phyloP scores from a whole-genome alignment of 2,329 filamentous ascomycete species.

The Exophiala viscosa region DNA sequence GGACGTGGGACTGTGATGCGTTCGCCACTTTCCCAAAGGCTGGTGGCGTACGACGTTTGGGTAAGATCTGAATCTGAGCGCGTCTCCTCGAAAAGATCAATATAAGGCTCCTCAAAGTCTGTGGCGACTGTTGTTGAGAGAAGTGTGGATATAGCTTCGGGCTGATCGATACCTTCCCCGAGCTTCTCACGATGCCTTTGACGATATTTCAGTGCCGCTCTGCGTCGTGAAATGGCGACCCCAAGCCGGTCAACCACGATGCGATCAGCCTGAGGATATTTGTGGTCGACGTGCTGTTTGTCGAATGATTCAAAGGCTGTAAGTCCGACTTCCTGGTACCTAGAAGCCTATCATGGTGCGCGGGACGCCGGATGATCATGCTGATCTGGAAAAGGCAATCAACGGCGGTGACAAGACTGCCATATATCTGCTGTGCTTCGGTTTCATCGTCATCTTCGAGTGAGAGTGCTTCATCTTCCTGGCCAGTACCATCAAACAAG shows the following conservation, averaged over 20 bases:
- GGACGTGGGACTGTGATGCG: slow-evolving; percentile 26
- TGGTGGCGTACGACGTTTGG: slow-evolving; percentile 34
- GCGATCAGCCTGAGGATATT: slow-evolving; percentile 28
- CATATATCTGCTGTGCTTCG: slow-evolving; percentile 25
- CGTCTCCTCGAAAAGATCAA: slow-evolving; percentile 8
- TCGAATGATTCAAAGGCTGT: slow-evolving; percentile 31
- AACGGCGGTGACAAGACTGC: slow-evolving; percentile 28
- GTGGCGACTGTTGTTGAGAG: slow-evolving; percentile 12
- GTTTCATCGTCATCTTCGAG: slow-evolving; percentile 10
- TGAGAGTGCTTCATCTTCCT: neutral
- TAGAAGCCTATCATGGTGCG: slow-evolving; percentile 35
- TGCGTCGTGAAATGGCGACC: slow-evolving; percentile 34
- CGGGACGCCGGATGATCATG: slow-evolving; percentile 37
- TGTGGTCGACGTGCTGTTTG: slow-evolving; percentile 32
- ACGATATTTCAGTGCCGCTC: slow-evolving; percentile 39
- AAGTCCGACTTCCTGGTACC: slow-evolving; percentile 20
- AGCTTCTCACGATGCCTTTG: slow-evolving; percentile 37
- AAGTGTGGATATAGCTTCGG: neutral
- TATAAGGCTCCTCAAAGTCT: neutral
- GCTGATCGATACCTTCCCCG: slow-evolving; percentile 25
- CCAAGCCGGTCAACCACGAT: slow-evolving; percentile 31
- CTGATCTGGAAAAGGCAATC: slow-evolving; percentile 37
- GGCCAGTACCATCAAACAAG: slow-evolving; percentile 1
- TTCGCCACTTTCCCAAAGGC: slow-evolving; percentile 13
- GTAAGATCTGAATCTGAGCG: slow-evolving; percentile 18